Evolutionary conservation across 257 asterid species (phyloP), one percentile per base, ranked within the genome.

Genomic region (Lycium ferocissimum): DNA sequence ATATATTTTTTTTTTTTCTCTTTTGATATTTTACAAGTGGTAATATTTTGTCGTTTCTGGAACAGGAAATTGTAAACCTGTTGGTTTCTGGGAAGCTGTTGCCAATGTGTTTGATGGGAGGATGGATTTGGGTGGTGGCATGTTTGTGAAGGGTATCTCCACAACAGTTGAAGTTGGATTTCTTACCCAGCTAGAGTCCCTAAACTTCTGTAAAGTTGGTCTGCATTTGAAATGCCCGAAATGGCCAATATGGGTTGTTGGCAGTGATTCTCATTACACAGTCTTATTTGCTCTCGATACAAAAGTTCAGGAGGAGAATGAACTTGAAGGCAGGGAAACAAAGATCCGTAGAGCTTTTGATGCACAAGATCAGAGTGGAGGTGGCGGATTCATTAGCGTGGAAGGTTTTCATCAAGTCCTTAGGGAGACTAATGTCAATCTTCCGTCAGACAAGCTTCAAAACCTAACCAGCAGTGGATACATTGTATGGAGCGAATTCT

Each of bases 211-310:
- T 80, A 95, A 93, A 84, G 99, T 97, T 76, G 99, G 99, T 79
- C 94, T 91, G 86, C 82, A 89, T 85, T 91, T 97, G 45, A 97
- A 97, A 89, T 92, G 98, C 62, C 99, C 99, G 3, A 90, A 79
- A 82, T 97, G 99, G 99, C 99, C 99, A 26, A 97, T 97, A 88
- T 97, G 99, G 99, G 99, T 97, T 15, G 97, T 97, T 1, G 99
- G 99, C 65, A 97, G 99, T 63, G 99, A 97, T 89, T 95, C 99
- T 62, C 99, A 97, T 79, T 95, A 97, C 70, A 95, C 99, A 1
- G 99, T 97, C 73, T 86, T 97, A 22, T 97, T 97, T 85, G 97
- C 99, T 65, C 96, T 95, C 2, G 95, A 93, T 85, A 81, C 95
- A 79, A 91, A 92, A 87, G 99, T 95, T 79, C 99, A 94, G 87